Conservation (phyloP, 1,284 basidiomycete genomes). For the Ganoderma resinaceum region DNA sequence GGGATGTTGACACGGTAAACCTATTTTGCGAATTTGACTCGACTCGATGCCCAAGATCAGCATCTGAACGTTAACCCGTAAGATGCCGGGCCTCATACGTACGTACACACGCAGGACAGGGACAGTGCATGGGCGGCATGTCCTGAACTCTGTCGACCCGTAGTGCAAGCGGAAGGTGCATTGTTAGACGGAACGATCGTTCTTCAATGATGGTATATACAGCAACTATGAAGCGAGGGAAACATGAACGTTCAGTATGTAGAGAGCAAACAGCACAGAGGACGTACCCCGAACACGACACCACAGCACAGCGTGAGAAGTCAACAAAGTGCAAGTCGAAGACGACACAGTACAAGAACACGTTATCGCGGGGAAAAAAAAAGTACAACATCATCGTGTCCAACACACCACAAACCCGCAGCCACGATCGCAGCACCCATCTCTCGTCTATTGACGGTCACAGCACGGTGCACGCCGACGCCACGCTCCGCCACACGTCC, state of each 20-base stretch:
- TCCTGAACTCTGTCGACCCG: no score
- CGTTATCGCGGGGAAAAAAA: not conserved
- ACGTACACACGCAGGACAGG: not conserved
- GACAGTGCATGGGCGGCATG: no score
- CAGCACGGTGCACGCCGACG: not conserved
- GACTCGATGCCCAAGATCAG: not conserved
- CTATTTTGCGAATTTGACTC: not conserved
- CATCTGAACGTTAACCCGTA: no score
- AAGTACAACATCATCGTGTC: not conserved
- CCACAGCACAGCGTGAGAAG: not conserved
- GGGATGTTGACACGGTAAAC: not conserved
- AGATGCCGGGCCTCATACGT: not conserved
- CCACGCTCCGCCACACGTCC: not conserved
- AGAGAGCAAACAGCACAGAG: no score
- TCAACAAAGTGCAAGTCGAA: not conserved
- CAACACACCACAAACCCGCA: not conserved
- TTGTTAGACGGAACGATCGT: no score
- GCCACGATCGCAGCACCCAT: not conserved
- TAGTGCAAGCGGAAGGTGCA: no score
- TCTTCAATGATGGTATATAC: no score
- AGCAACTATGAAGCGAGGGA: no score
- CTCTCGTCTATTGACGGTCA: not conserved
- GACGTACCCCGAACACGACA: not conserved
- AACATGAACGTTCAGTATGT: no score
- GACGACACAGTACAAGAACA: not conserved